Conservation (phyloP, 495 filamentous ascomycete genomes). For the Penicillium longicatenatum region DNA sequence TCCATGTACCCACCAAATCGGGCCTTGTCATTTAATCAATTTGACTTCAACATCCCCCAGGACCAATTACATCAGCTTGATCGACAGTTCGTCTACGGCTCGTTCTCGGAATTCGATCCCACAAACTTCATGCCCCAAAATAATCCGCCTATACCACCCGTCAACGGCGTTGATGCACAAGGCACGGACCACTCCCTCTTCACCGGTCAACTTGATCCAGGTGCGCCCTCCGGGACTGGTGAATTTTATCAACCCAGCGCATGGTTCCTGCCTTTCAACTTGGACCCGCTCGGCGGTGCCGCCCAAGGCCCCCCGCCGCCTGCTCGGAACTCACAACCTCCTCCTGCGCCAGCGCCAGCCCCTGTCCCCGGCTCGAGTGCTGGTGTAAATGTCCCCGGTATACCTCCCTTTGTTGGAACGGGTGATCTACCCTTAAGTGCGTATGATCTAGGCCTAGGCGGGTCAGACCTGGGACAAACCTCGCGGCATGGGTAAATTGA, state of each 20-base stretch:
- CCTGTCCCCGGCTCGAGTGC: conserved; percentile 1
- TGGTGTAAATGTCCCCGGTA: conserved; percentile 17
- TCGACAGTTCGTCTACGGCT: conserved; percentile 76
- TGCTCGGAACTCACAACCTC: neutral
- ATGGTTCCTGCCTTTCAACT: conserved; percentile 96
- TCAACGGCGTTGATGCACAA: conserved; percentile 29
- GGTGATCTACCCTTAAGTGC: conserved; percentile 32
- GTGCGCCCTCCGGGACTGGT: conserved; percentile 41
- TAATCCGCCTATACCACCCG: conserved; percentile 29
- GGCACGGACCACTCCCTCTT: conserved; percentile 32
- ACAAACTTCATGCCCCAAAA: conserved; percentile 36
- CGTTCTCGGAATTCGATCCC: conserved; percentile 67
- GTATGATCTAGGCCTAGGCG: conserved; percentile 33
- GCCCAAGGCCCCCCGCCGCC: neutral
- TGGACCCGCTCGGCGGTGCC: conserved; percentile 59
- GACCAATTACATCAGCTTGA: conserved; percentile 64
- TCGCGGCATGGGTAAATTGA: conserved; percentile 12
- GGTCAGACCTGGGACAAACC: conserved; percentile 20
- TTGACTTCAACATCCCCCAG: conserved; percentile 44
- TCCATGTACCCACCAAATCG: conserved; percentile 37
- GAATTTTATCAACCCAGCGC: conserved; percentile 63
- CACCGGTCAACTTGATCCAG: conserved; percentile 40
- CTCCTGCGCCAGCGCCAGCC: conserved; percentile 21
- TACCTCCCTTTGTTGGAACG: conserved; percentile 27
- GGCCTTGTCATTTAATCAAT: conserved; percentile 41